Base-by-base conservation (phyloP, 768 basidiomycete species). In the Hebeloma cylindrosporum region DNA sequence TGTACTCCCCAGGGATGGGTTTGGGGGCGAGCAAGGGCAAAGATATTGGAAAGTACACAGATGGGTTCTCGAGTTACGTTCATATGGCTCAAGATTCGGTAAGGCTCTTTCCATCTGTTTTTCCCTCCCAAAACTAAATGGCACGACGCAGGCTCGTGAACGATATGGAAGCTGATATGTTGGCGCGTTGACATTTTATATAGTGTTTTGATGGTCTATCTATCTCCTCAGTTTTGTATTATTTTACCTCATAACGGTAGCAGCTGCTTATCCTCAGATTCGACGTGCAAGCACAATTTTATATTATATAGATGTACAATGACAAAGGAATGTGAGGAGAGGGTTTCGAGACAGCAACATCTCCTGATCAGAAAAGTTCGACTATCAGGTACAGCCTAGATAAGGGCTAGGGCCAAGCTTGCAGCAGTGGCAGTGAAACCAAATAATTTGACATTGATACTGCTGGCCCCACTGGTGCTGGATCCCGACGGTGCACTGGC, bases 21-120 rank as follows among this genome's bases (percentile, higher is more conserved):
- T 69, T 97, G 8, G 94, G 94, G n/a, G 93, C 93, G 0, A 84
- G 85, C 60, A 95, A 93, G 69, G 90, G 83, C 47, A 88, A 84
- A 60, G 91, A 91, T 43, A 67, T 92, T 43, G 80, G 79, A 40
- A 85, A 85, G 62, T 82, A 80, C 51, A 67, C 80, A 3, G 82
- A 85, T 51, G 82, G 82, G 16, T 80, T 83, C 53, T 64, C 78
- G 28, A 82, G 80, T 48, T 89, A 88, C 62, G 80, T 85, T 30
- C 70, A 81, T 40, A 79, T 85, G 79, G 83, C 76, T 35, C 80
- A 85, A 59, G 83, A 87, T 62, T 75, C 80, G 62, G 83, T 85
- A 62, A 71, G 70, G 64, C 30, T 34, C 33, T 7, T 45, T 47
- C 14, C 46, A 30, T 47, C 29, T 45, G 29, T 40, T 23, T 22